A percentile compares a stretch with the other conserved stretches of the same genome.
Evolutionary conservation across 148 eudicot genomes (phyloP).

Genomic region (Cornus controversa): DNA sequence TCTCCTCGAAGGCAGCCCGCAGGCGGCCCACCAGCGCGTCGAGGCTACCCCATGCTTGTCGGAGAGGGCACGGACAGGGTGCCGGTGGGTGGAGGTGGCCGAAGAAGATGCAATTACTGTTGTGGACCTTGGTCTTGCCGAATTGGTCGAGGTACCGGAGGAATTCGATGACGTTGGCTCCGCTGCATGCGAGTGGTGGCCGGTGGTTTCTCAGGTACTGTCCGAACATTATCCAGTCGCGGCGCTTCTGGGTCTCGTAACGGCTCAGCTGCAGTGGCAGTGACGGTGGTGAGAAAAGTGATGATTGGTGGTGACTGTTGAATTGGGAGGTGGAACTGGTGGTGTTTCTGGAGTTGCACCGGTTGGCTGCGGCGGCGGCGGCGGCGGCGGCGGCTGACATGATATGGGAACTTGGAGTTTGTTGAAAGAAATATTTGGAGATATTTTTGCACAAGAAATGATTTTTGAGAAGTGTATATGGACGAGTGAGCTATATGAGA

Average conservation of each 20-base stretch:
- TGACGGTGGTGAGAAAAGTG: not conserved
- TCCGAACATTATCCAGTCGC: no score
- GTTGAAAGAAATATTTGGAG: not conserved
- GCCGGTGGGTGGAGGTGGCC: slow-evolving; percentile 40
- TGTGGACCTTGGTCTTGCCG: slow-evolving; percentile 33
- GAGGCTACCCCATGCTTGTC: slow-evolving; percentile 47
- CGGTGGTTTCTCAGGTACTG: no score
- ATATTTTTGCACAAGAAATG: not conserved
- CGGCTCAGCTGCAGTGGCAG: slow-evolving; percentile 1
- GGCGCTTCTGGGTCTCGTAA: no score
- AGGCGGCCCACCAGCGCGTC: slow-evolving; percentile 43
- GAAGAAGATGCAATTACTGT: slow-evolving; percentile 25
- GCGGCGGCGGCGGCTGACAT: slow-evolving; percentile 11
- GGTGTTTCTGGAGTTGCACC: slow-evolving; percentile 6
- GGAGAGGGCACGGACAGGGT: slow-evolving; percentile 40
- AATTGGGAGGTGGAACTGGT: not conserved
- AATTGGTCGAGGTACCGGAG: no score
- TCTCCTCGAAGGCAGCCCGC: slow-evolving; percentile 32
- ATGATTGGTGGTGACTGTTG: not conserved
- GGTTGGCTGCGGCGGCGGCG: not conserved
- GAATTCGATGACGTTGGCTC: no score
- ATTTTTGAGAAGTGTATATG: no score
- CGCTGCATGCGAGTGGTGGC: no score
- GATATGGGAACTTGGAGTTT: not conserved
- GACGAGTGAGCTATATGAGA: no score